Conservation (phyloP, 306 rosid genomes). For the Vigna nakashimae region DNA sequence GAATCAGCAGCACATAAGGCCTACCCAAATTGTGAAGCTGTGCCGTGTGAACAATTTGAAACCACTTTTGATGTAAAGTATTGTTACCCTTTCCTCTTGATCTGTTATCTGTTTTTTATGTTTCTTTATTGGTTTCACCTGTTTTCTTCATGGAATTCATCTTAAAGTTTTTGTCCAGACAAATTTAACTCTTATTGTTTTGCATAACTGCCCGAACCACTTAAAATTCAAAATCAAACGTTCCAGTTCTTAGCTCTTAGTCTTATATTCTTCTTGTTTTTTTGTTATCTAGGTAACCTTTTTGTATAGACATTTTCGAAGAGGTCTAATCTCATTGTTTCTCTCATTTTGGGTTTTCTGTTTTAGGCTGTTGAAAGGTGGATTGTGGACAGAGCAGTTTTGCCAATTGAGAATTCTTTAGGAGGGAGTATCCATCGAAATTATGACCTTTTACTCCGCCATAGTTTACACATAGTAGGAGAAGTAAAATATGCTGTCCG, state of each 20-base stretch:
- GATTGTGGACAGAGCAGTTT: constrained; percentile 96
- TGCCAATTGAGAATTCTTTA: constrained; percentile 94
- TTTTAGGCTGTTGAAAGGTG: constrained; percentile 88
- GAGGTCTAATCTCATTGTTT: constrained; percentile 31
- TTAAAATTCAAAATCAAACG: neutral
- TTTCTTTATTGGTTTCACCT: constrained; percentile 4
- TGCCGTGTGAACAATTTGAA: constrained; percentile 94
- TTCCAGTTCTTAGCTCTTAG: constrained; percentile 1
- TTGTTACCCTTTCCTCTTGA: constrained; percentile 4
- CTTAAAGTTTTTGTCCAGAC: neutral
- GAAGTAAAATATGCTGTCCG: constrained; percentile 93
- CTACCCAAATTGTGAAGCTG: constrained; percentile 93
- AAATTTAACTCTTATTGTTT: neutral
- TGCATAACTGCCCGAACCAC: neutral
- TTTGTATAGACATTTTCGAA: constrained; percentile 12
- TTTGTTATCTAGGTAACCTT: constrained; percentile 31
- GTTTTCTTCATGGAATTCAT: constrained; percentile 13
- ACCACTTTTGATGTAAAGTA: constrained; percentile 79
- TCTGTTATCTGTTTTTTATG: neutral
- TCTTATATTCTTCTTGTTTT: constrained; percentile 17
- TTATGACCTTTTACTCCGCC: constrained; percentile 92
- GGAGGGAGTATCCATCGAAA: constrained; percentile 99
- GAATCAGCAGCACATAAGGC: constrained; percentile 95
- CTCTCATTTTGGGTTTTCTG: constrained; percentile 16
- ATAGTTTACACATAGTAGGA: constrained; percentile 91